Percentiles rank a stretch among this genome's conserved stretches.
phyloP scores from a whole-genome alignment of 768 basidiomycete species.

The Amylocystis lapponica region DNA sequence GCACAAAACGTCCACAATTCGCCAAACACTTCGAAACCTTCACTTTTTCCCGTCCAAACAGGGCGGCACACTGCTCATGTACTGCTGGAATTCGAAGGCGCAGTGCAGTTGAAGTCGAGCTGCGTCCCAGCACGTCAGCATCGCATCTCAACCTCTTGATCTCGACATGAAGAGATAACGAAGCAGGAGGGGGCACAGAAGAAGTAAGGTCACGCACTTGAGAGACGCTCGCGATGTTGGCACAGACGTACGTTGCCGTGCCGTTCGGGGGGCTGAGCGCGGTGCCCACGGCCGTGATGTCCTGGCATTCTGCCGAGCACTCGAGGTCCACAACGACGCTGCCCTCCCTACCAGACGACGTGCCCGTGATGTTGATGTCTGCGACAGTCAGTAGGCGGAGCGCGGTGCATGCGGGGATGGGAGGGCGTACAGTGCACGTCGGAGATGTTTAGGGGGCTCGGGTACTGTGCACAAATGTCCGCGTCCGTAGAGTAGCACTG shows the following conservation, averaged over 20 bases:
- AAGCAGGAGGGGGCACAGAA: background rate
- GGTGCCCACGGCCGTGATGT: constrained; percentile 33
- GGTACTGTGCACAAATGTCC: constrained; percentile 32
- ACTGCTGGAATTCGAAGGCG: constrained; percentile 7
- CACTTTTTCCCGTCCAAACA: too few species aligned
- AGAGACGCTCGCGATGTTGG: constrained; percentile 27
- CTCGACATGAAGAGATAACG: background rate
- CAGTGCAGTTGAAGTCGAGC: constrained; percentile 19
- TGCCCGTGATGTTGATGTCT: constrained; percentile 38
- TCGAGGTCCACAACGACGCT: constrained; percentile 36
- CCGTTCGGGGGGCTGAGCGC: constrained; percentile 28
- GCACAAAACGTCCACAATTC: too few species aligned
- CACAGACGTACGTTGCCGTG: constrained; percentile 29
- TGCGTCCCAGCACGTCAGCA: background rate
- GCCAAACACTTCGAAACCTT: too few species aligned
- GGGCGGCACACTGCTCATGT: too few species aligned
- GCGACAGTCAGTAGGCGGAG: background rate
- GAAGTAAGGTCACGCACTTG: constrained; percentile 16
- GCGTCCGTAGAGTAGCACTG: constrained; percentile 35
- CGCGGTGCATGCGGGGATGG: background rate
- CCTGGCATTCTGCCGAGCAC: constrained; percentile 33
- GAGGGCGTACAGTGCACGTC: constrained; percentile 35
- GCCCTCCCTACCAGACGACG: constrained; percentile 34
- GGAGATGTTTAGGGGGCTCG: constrained; percentile 32
- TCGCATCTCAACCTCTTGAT: background rate